phyloP scores from a whole-genome alignment of 1,284 basidiomycete species.

The Vanrija sp. region DNA sequence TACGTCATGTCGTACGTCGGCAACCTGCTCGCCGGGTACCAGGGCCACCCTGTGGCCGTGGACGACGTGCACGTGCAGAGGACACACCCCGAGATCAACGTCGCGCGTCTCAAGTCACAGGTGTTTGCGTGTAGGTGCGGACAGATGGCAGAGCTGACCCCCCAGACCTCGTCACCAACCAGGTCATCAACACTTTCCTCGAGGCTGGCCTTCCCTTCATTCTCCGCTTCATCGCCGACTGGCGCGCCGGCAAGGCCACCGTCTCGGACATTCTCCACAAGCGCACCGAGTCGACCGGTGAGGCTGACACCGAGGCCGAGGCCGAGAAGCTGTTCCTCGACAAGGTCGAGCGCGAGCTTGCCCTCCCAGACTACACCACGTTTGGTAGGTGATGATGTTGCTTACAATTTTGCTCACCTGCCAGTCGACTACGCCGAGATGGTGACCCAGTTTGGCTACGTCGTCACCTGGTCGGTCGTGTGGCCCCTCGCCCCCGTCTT shows the following conservation, averaged over 20 bases:
- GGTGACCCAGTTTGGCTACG: conserved; percentile 87
- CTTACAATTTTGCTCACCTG: neutral
- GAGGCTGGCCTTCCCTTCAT: conserved; percentile 83
- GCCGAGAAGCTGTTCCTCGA: conserved; percentile 56
- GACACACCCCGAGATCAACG: conserved; percentile 45
- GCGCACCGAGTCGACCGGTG: conserved; percentile 12
- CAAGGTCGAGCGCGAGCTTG: conserved; percentile 69
- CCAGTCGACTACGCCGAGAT: conserved; percentile 84
- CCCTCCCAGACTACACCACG: conserved; percentile 72
- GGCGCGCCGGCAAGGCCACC: conserved; percentile 51
- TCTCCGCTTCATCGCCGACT: conserved; percentile 59
- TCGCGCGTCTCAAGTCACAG: conserved; percentile 74
- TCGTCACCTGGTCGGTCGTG: conserved; percentile 85
- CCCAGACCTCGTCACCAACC: conserved; percentile 80
- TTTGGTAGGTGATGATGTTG: conserved; percentile 52
- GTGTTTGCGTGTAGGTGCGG: conserved; percentile 67
- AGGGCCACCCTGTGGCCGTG: conserved; percentile 3
- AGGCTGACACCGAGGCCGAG: conserved; percentile 17
- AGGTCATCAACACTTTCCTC: conserved; percentile 73
- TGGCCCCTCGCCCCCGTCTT: conserved; percentile 82
- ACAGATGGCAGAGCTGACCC: neutral
- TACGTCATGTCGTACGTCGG: conserved; percentile 65
- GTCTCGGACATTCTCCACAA: conserved; percentile 23
- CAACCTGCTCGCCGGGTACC: conserved; percentile 34
- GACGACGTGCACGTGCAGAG: neutral